Evolutionary conservation across 306 rosid species (phyloP).

Genomic region (Lathyrus sativus): DNA sequence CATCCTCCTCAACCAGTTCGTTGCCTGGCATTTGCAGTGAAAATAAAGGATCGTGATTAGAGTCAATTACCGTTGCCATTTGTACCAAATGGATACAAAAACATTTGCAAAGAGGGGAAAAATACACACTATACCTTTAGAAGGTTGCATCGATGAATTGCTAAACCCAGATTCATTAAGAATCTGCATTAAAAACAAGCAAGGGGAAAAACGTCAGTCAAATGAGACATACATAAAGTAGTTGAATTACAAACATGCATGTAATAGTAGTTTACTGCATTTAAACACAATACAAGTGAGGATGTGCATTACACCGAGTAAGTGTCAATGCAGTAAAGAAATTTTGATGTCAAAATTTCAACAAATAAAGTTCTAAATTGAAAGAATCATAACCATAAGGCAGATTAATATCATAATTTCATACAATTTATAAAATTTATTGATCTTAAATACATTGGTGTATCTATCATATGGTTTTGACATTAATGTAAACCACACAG

Average conservation of each 20-base stretch:
- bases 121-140: slow-evolving; percentile 56
- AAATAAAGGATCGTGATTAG: slow-evolving; percentile 12
- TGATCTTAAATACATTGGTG: background rate
- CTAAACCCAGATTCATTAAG: slow-evolving; percentile 74
- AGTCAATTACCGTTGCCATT: background rate
- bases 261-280: background rate
- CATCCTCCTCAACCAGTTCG: slow-evolving; percentile 79
- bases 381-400: background rate
- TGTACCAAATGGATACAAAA: background rate
- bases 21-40: slow-evolving; percentile 57
- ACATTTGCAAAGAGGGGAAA: background rate
- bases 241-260: background rate
- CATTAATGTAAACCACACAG: background rate
- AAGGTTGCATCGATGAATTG: slow-evolving; percentile 71
- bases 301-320: background rate
- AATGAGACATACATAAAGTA: background rate
- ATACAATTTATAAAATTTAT: background rate
- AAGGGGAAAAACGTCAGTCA: slow-evolving; percentile 26
- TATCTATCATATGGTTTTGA: slow-evolving; percentile 4
- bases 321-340: background rate
- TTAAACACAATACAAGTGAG: background rate
- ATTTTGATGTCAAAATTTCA: slow-evolving; percentile 14
- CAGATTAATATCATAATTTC: slow-evolving; percentile 8
- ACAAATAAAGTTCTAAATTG: slow-evolving; percentile 1
- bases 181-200: slow-evolving; percentile 52